Evolutionary conservation across 2,329 filamentous ascomycete species (phyloP).

Genomic region (Botrytis squamosa): DNA sequence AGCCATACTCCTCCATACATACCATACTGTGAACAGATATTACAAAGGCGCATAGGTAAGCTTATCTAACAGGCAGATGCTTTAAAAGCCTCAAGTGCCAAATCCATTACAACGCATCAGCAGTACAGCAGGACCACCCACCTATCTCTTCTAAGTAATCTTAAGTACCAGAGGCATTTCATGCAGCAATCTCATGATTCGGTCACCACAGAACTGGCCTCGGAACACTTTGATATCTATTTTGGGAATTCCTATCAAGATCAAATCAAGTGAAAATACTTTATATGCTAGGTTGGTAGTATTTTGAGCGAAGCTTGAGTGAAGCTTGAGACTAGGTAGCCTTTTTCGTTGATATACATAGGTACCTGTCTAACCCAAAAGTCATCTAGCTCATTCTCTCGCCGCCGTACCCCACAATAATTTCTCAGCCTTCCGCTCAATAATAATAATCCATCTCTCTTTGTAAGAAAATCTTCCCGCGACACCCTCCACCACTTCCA

Average conservation of each 20-base stretch:
- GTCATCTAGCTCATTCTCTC: neutral
- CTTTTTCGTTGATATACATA: neutral
- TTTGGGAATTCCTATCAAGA: neutral
- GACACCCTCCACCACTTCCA: neutral
- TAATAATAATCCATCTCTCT: neutral
- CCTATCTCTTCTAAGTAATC: neutral
- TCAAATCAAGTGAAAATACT: no score
- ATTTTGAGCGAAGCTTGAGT: neutral
- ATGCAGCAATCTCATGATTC: neutral
- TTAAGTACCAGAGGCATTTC: neutral
- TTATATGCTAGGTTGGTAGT: no score
- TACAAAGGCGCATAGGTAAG: neutral
- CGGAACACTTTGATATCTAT: neutral
- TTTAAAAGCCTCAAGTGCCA: neutral
- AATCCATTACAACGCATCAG: neutral
- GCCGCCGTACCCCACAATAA: constrained; percentile 7
- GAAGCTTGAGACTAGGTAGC: neutral
- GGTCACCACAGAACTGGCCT: neutral
- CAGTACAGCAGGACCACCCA: neutral
- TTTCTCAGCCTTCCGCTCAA: neutral
- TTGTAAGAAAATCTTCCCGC: constrained; percentile 14
- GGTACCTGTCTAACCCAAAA: neutral
- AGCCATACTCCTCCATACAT: no score
- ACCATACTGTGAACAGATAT: neutral
- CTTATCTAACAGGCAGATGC: neutral